A percentile compares a stretch with the other conserved stretches of the same genome.
Evolutionary conservation across 257 asterid genomes (phyloP).

Genomic region (Solanum clarkiae): DNA sequence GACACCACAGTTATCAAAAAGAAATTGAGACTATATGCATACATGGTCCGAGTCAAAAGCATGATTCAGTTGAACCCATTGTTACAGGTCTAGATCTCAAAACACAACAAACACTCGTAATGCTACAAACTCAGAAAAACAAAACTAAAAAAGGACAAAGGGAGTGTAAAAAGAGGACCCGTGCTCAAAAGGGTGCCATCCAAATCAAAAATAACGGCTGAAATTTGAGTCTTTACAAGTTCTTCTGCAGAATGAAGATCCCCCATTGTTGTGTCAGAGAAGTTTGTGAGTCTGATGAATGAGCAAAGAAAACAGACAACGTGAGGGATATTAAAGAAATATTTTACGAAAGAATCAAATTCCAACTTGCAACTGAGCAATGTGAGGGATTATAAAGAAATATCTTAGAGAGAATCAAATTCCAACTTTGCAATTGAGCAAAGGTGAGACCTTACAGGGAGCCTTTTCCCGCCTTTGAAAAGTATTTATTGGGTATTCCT

Average conservation of each 20-base stretch:
- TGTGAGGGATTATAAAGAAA: background rate
- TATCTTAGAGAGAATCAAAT: constrained; percentile 4
- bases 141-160: background rate
- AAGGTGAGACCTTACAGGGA: background rate
- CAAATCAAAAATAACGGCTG: constrained; percentile 80
- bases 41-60: background rate
- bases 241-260: background rate
- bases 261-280: background rate
- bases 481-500: background rate
- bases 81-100: background rate
- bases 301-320: background rate
- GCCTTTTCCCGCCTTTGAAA: background rate
- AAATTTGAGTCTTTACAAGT: background rate
- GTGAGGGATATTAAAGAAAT: background rate
- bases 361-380: constrained; percentile 11
- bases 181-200: constrained; percentile 84
- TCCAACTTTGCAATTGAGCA: constrained; percentile 10
- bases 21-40: background rate
- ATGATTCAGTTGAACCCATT: background rate
- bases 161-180: constrained; percentile 18
- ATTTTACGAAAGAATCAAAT: constrained; percentile 4
- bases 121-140: background rate
- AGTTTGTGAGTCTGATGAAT: background rate
- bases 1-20: background rate
- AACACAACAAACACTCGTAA: background rate